Evolutionary conservation across 371 early-diverging fungal species (phyloP), one percentile per base, ranked within the genome.

Genomic region (Zychaea mexicana): DNA sequence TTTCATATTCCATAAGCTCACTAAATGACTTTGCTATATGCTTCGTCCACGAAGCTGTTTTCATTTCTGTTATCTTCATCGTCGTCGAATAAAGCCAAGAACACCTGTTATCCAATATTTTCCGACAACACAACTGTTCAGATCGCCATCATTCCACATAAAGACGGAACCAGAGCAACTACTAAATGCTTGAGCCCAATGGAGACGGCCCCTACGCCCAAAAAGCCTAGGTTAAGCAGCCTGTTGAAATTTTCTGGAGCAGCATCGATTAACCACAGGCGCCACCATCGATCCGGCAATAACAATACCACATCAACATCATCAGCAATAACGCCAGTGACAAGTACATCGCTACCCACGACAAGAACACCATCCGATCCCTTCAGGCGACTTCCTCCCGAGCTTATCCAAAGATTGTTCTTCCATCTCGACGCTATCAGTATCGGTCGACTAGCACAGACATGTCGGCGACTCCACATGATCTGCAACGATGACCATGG

Each of bases 371-470:
- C 42, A 47, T 32, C 39, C 42, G 57, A 49, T 26, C 46, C 6
- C 17, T 56, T 68, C 28, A 57, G 61, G 2, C 57, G 22, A 3
- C 57, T 78, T 15, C 78, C 78, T 15, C 52, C 52, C 32, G 78
- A 78, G 57, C 38, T 78, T 13, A 26, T 78, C 3, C 73, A 64
- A 3, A 60, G 60, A 15, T 59, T 78, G 1, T 21, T 74, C 6
- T 36, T 46, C 9, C 66, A 57, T 55, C 63, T 78, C 32, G 78
- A 78, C 24, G 67, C 54, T 33, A 36, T 24, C 1, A 64, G 66
- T 26, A 62, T 73, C 36, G 66, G 69, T 13, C 65, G 56, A 21
- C 42, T 78, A 15, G 61, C 75, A 26, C 68, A 66, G 9, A 71
- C 73, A 15, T 75, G 67, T 21, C 36, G 32, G 9, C 53, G 32